Evolutionary conservation across 106 monocot genomes (phyloP).

Genomic region (Dioscorea alata): DNA sequence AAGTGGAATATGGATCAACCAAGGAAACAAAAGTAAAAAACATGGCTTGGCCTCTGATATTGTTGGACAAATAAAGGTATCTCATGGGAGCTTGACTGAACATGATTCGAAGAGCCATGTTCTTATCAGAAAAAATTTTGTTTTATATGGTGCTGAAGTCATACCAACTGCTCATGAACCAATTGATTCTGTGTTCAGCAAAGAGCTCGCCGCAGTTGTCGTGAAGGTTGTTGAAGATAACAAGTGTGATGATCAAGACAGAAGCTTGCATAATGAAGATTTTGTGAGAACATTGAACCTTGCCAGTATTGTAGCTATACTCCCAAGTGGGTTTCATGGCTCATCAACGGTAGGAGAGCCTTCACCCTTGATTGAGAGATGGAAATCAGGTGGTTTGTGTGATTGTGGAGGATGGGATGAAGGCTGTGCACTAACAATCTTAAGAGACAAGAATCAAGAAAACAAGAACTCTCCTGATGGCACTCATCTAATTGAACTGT

Average conservation of each 20-base stretch:
- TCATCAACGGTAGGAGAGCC: constrained; percentile 41
- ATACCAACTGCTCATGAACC: constrained; percentile 10
- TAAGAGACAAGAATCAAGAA: constrained; percentile 26
- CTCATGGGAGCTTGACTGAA: constrained; percentile 11
- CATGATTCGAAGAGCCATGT: constrained; percentile 7
- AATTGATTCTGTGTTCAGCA: constrained; percentile 3
- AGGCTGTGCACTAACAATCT: constrained; percentile 60
- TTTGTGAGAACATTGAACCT: neutral
- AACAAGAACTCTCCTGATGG: constrained; percentile 13
- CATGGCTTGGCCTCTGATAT: constrained; percentile 44
- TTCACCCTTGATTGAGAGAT: constrained; percentile 64
- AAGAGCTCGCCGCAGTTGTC: constrained; percentile 63
- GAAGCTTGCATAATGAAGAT: constrained; percentile 2
- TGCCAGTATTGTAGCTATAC: constrained; percentile 37
- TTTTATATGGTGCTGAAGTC: constrained; percentile 49
- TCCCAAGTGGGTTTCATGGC: constrained; percentile 67
- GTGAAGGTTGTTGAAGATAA: constrained; percentile 12
- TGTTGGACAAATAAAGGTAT: constrained; percentile 68
- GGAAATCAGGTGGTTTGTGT: constrained; percentile 82
- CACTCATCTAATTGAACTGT: constrained; percentile 39
- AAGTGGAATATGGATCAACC: constrained; percentile 51
- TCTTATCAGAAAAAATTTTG: constrained; percentile 54
- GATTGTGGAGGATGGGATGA: constrained; percentile 99
- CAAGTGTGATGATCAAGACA: neutral
- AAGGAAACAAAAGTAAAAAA: constrained; percentile 51